Conservation (phyloP, 2,329 filamentous ascomycete species). For the Davidsoniella australis region DNA sequence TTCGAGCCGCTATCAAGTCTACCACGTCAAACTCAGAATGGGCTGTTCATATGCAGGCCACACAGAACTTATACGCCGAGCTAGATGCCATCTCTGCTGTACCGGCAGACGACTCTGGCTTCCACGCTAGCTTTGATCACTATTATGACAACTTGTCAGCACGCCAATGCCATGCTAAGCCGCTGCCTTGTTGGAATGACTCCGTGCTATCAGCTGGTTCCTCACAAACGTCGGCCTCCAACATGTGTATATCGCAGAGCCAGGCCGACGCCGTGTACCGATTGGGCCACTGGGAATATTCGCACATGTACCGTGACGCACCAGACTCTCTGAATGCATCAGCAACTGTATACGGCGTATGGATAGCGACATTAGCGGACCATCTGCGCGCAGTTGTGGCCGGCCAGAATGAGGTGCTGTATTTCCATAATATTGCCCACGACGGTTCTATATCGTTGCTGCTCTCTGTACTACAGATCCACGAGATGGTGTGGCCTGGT, state of each 20-base stretch:
- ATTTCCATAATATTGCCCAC: conserved; percentile 65
- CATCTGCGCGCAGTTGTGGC: conserved; percentile 40
- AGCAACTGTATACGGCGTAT: conserved; percentile 49
- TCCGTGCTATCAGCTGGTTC: conserved; percentile 20
- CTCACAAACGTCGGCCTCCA: conserved; percentile 17
- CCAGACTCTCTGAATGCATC: conserved; percentile 44
- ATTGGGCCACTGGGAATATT: conserved; percentile 67
- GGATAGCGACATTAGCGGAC: conserved; percentile 51
- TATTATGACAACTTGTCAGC: conserved; percentile 76
- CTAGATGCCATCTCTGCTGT: conserved; percentile 58
- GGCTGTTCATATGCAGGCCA: conserved; percentile 43
- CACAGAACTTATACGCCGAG: conserved; percentile 34
- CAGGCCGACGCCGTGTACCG: conserved; percentile 56
- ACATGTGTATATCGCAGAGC: conserved; percentile 42
- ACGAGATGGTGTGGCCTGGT: conserved; percentile 68
- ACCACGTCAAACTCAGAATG: conserved; percentile 30
- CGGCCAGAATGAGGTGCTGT: conserved; percentile 27
- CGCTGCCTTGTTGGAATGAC: conserved; percentile 48
- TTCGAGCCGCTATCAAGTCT: conserved; percentile 29
- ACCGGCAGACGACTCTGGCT: conserved; percentile 34
- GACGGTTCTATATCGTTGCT: conserved; percentile 56
- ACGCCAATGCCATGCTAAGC: conserved; percentile 56
- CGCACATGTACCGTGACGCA: conserved; percentile 55
- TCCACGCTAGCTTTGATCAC: conserved; percentile 60
- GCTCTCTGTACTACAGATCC: conserved; percentile 52